Evolutionary conservation across 2,329 filamentous ascomycete genomes (phyloP).

Genomic region (Nothomitra cinnamomea): DNA sequence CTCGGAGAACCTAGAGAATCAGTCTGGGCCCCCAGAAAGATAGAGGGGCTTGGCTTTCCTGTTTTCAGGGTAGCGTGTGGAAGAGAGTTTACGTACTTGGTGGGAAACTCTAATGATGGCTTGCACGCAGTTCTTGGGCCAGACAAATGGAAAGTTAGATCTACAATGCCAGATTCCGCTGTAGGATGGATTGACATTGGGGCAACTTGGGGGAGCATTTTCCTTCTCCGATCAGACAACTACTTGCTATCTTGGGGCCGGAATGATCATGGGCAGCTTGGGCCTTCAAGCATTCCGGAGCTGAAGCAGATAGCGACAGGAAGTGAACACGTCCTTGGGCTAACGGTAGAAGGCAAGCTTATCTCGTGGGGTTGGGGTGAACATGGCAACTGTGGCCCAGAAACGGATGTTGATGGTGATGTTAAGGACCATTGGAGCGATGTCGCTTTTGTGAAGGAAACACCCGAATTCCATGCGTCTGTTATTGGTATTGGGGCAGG

Average conservation of each 20-base stretch:
- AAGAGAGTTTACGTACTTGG: constrained; percentile 67
- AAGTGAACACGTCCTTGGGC: constrained; percentile 74
- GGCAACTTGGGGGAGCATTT: constrained; percentile 71
- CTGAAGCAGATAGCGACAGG: constrained; percentile 56
- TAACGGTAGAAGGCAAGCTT: constrained; percentile 48
- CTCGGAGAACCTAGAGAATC: constrained; percentile 42
- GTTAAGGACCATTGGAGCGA: constrained; percentile 53
- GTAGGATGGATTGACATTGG: constrained; percentile 48
- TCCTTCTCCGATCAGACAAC: constrained; percentile 46
- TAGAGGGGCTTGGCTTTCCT: constrained; percentile 42
- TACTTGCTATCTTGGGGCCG: constrained; percentile 60
- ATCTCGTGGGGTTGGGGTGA: constrained; percentile 93
- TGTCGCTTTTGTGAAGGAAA: constrained; percentile 22
- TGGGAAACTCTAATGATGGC: constrained; percentile 36
- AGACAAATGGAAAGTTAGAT: constrained; percentile 53
- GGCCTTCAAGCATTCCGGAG: constrained; percentile 41
- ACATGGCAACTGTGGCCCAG: constrained; percentile 83
- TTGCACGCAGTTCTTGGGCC: constrained; percentile 51
- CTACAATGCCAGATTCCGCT: constrained; percentile 34
- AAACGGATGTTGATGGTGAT: constrained; percentile 41
- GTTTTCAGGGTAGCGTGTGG: constrained; percentile 57
- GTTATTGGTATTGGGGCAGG: constrained; percentile 3
- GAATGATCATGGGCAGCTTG: constrained; percentile 69
- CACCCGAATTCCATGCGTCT: background rate
- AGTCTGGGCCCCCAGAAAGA: constrained; percentile 41